Conservation (phyloP, 2,329 filamentous ascomycete genomes). For the Whalleya microplaca region DNA sequence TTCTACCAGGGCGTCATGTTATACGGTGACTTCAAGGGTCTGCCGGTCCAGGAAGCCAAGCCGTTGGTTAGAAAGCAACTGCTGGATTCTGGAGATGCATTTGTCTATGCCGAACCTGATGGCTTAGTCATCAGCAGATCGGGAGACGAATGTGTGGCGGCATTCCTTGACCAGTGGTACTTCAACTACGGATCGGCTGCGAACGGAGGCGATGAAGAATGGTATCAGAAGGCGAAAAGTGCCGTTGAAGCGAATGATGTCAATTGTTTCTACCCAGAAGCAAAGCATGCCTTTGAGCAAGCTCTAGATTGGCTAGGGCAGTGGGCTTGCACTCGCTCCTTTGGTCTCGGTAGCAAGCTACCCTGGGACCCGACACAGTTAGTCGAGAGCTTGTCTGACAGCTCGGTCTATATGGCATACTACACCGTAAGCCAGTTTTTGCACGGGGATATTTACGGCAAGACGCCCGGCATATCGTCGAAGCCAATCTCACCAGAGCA, state of each 20-base stretch:
- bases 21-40: conserved; percentile 84
- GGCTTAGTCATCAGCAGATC: conserved; percentile 86
- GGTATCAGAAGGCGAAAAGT: conserved; percentile 76
- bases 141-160: conserved; percentile 90
- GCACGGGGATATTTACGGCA: conserved; percentile 85
- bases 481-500: conserved; percentile 71
- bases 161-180: conserved; percentile 96
- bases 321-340: conserved; percentile 93
- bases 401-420: conserved; percentile 89
- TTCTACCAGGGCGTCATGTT: conserved; percentile 95
- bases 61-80: conserved; percentile 40
- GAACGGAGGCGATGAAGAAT: conserved; percentile 65
- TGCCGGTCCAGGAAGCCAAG: conserved; percentile 85
- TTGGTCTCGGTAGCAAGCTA: conserved; percentile 89
- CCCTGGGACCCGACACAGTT: conserved; percentile 92
- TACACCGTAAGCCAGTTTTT: conserved; percentile 70
- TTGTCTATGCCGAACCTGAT: conserved; percentile 93
- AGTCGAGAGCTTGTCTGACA: conserved; percentile 90
- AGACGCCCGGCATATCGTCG: conserved; percentile 60
- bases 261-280: conserved; percentile 75
- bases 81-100: conserved; percentile 77
- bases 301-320: conserved; percentile 92
- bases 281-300: conserved; percentile 79
- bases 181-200: conserved; percentile 75
- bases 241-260: conserved; percentile 71